Evolutionary conservation across 2,329 filamentous ascomycete species (phyloP), one percentile per base, ranked within the genome.

Genomic region (Aspergillus vadensis): DNA sequence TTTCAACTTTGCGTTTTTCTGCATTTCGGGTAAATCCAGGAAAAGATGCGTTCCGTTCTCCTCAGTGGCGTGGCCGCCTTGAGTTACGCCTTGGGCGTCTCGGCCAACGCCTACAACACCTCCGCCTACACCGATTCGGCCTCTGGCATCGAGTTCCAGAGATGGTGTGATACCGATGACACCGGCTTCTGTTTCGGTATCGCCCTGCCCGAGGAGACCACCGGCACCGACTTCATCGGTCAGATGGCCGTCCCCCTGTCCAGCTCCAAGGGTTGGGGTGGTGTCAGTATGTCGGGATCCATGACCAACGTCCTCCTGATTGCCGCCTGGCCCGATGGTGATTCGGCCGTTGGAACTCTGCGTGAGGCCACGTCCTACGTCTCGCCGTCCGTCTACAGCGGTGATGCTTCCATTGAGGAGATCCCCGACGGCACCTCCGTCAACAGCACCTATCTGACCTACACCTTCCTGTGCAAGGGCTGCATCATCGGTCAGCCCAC

Each of bases 361-460:
- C 63, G 64, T 38, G 48, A 63, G 44, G 57, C 64, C 3, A 53
- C 49, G 7, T 56, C 54, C 27, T 66, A 65, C 30, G 50, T 58
- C 8, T 63, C 61, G 48, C 64, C 64, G 5, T 58, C 52, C 4
- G 60, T 39, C 12, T 66, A 56, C 51, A 52, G 41, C 32, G 63
- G 61, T 9, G 57, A 55, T 44, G 64, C 63, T 43, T 60, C 55
- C 23, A 38, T 66, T 39, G 47, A 54, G 10, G 60, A 61, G 38
- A 66, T 66, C 51, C 49, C 63, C 25, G 57, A 61, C 14, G 64
- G 63, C 32, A 64, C 61, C 19, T 60, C 63, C 19, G 25, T 59
- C 27, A 66, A 65, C 55, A 63, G 60, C 50, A 66, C 64, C n/a
- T 55, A 61, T n/a, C 58, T 66, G 41, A 65, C 60, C 38, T 66